phyloP scores from a whole-genome alignment of 176 grass and related monocot species.

The Saccharum spontaneum region DNA sequence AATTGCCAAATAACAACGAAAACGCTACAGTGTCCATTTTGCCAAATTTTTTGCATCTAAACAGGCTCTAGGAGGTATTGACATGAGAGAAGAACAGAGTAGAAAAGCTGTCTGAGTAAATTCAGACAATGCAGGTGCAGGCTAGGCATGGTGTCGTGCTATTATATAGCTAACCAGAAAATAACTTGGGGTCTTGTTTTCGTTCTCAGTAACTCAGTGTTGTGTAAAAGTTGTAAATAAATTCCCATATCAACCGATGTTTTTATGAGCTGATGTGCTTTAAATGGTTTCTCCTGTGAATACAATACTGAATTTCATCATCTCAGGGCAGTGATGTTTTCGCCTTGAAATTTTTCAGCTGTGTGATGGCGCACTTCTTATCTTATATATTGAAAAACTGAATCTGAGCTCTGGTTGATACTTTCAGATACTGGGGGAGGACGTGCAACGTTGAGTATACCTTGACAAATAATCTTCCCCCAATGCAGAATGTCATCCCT shows the following conservation, averaged over 20 bases:
- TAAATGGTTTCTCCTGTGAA: neutral
- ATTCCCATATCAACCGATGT: neutral
- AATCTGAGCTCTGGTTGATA: neutral
- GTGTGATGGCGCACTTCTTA: neutral
- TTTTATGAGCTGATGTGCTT: neutral
- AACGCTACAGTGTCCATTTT: too few species aligned
- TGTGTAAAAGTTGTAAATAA: neutral
- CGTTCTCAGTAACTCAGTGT: neutral
- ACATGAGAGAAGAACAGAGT: conserved; percentile 23
- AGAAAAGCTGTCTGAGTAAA: conserved; percentile 24
- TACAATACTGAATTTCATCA: neutral
- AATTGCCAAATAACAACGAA: too few species aligned
- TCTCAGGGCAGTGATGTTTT: neutral
- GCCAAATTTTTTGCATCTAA: too few species aligned
- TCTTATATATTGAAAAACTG: neutral
- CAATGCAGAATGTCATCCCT: too few species aligned
- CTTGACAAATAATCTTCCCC: too few species aligned
- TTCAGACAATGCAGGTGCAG: neutral
- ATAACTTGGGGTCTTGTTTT: neutral
- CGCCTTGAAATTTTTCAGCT: neutral
- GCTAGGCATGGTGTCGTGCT: neutral
- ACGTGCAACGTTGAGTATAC: too few species aligned
- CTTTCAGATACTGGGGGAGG: too few species aligned
- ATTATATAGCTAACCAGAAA: conserved; percentile 8
- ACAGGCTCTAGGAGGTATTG: conserved; percentile 25